phyloP scores from a whole-genome alignment of 176 grass and related monocot species.

The Ananas comosus region DNA sequence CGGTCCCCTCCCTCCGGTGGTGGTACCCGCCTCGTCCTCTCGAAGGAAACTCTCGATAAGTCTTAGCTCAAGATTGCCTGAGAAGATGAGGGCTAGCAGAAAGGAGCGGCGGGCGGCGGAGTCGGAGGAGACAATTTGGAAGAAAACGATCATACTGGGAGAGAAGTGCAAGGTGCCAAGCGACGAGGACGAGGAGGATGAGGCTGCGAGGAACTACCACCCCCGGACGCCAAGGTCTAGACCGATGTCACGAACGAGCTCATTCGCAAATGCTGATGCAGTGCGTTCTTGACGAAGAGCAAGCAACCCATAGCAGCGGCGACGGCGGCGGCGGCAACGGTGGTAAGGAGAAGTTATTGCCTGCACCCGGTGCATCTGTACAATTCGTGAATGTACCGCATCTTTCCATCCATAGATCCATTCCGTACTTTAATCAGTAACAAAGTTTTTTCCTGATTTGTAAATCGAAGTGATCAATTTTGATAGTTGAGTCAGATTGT shows the following conservation, averaged over 20 bases:
- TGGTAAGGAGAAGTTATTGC: no score
- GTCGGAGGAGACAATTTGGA: slow-evolving; percentile 38
- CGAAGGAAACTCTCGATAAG: slow-evolving; percentile 55
- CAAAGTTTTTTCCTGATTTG: no score
- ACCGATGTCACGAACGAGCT: background rate
- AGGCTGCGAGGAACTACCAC: background rate
- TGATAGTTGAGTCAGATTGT: no score
- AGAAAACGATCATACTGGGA: background rate
- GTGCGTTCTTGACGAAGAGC: background rate
- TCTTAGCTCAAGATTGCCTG: slow-evolving; percentile 47
- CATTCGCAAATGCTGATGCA: background rate
- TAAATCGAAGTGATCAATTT: no score
- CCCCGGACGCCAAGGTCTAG: background rate
- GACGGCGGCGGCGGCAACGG: no score
- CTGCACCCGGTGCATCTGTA: no score
- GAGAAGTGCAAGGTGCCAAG: background rate
- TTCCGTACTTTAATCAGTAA: no score
- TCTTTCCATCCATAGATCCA: no score
- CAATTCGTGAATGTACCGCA: no score
- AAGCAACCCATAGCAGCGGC: no score
- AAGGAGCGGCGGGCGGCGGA: slow-evolving; percentile 33
- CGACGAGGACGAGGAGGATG: background rate
- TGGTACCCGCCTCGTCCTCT: slow-evolving; percentile 13
- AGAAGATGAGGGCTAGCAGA: slow-evolving; percentile 58
- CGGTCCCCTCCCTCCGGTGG: slow-evolving; percentile 43